Base-by-base conservation (phyloP, 2,329 filamentous ascomycete genomes). In the Aspergillus tubingensis region DNA sequence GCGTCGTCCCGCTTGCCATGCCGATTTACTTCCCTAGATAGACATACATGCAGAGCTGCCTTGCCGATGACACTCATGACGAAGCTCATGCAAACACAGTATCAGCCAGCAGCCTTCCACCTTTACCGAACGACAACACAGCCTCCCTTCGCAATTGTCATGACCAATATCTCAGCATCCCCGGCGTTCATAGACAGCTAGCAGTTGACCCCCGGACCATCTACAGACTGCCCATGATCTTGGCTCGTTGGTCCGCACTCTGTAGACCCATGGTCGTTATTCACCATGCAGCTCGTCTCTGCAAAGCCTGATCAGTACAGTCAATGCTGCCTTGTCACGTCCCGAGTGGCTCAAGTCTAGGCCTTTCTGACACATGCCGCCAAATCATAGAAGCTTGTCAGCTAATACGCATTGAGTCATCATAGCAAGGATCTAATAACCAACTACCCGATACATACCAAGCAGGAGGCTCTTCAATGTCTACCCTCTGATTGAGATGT, bases 51-150 rank as follows among this genome's bases (percentile, higher is more conserved):
- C 25, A 25, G 53, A 19, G 32, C 10, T 15, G 43, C 27, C 53
- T 55, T 55, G 53, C 53, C 53, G 44, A 25, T 11, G 53, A 44
- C n/a, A n/a, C 25, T 8, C n/a, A 27, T 50, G 25, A 27, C 47
- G 23, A 17, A 50, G 30, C 15, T 19, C 5, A 17, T 17, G 25
- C 25, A 27, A 30, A 32, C 7, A 17, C 23, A 8, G 27, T 27
- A 30, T 27, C 15, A 32, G 25, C 15, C 32, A 36, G 15, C 47
- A 27, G 25, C 25, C 47, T n/a, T 15, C 32, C 32, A 36, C 11
- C 32, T 17, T 32, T 50, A 50, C 47, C 25, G 13, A n/a, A 50
- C 8, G 15, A 50, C 10, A 8, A 50, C 23, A 30, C 13, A n/a
- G 47, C 3, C 47, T 8, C n/a, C 27, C 30, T 50, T 50, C 25